Conservation (phyloP, 2,329 filamentous ascomycete species). For the Xylariaceae sp. region DNA sequence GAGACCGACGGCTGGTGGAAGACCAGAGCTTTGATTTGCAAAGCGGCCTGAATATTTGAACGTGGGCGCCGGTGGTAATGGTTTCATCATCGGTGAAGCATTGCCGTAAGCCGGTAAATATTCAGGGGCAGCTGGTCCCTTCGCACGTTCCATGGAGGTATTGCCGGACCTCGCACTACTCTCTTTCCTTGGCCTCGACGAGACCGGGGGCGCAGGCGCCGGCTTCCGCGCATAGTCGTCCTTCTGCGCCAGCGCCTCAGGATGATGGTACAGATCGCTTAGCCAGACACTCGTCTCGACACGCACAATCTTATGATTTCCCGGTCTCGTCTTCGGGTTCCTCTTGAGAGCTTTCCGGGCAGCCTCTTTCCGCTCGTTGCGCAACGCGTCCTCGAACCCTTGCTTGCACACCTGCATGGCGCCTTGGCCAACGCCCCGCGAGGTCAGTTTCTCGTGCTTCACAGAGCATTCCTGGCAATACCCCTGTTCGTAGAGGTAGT, state of each 20-base stretch:
- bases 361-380: slow-evolving; percentile 10
- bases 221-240: slow-evolving; percentile 16
- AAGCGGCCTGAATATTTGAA: slow-evolving; percentile 4
- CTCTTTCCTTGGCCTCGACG: slow-evolving; percentile 6
- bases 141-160: neutral
- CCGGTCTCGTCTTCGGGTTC: neutral
- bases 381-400: slow-evolving; percentile 14
- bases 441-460: slow-evolving; percentile 11
- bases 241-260: slow-evolving; percentile 18
- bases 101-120: slow-evolving; percentile 5
- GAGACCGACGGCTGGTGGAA: slow-evolving; percentile 10
- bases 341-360: slow-evolving; percentile 7
- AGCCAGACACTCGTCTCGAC: slow-evolving; percentile 22
- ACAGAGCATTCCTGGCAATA: slow-evolving; percentile 24
- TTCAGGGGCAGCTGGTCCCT: neutral
- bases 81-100: slow-evolving; percentile 9
- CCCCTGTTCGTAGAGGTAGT: slow-evolving; percentile 9
- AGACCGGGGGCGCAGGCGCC: slow-evolving; percentile 17
- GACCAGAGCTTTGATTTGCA: neutral
- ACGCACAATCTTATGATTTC: slow-evolving; percentile 9
- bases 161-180: neutral
- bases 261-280: slow-evolving; percentile 21
- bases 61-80: slow-evolving; percentile 9
- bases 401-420: slow-evolving; percentile 20
- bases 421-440: slow-evolving; percentile 20